Evolutionary conservation across 768 basidiomycete genomes (phyloP), one percentile per base, ranked within the genome.

Genomic region (Krasilnikovozyma curviuscula): DNA sequence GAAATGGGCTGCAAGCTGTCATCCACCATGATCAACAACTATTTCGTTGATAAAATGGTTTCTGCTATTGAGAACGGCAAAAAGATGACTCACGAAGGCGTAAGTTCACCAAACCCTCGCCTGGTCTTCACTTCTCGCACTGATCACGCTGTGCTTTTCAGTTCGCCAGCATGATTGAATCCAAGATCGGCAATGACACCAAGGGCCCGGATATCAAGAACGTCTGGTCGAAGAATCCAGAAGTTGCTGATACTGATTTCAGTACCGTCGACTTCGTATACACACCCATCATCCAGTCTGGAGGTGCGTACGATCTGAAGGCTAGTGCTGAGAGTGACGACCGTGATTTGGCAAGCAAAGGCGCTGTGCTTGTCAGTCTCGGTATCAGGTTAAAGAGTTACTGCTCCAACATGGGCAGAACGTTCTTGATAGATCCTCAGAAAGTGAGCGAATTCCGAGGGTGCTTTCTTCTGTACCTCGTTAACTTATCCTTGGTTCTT

Each of bases 361-460:
- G 89, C 18, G 83, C 97, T 33, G 75, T 95, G 49, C 68, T 97
- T 6, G 77, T 83, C 9, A 75, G 81, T 5, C 73, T 93, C 54
- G 91, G 89, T 24, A 71, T 97, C 62, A 75, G 85, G 24, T 95
- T 91, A 67, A 89, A 80, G 59, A 80, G 78, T 1, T 97, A 98
- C 57, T 86, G 85, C 60, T 77, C 82, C 25, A 91, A 86, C 62
- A 74, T 95, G 55, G 88, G 83, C 4, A 73, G 91, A 37, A 95
- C 83, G 2, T 89, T 93, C 65, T 83, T 95, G 56, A 88, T 97
- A 32, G 86, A 91, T 60, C 91, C 91, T 2, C 78, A 78, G 54
- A 78, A 81, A 58, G 86, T 88, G 25, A 38, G 65, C 58, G 1
- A 8, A 25, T 14, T 18, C 41, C 9, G 1, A 10, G 19, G 41